These are phyloP conservation scores for Cylindrodendrum hubeiense DNA, from an alignment of 2,329 filamentous ascomycete species.

Conservation along the genomic window DNA sequence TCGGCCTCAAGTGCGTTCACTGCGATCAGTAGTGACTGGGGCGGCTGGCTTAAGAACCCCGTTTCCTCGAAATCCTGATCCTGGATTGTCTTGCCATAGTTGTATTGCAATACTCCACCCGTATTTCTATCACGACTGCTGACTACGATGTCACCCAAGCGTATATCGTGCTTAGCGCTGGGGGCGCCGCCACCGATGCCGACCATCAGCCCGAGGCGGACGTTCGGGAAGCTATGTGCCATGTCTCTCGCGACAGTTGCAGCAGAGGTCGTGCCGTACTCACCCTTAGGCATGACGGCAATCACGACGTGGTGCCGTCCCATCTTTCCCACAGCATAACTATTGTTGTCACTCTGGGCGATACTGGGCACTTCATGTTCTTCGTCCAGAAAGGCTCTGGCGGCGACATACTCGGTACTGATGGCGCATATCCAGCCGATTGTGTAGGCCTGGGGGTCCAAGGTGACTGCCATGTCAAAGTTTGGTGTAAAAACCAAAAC, in stretches of 20 bases:
- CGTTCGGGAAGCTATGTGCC: constrained; percentile 43
- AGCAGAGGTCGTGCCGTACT: background rate
- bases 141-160: constrained; percentile 41
- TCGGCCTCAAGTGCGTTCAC: background rate
- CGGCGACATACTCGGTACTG: background rate
- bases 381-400: background rate
- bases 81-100: constrained; percentile 36
- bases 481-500: too few relatives aligned
- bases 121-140: background rate
- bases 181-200: constrained; percentile 47
- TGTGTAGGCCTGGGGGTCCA: too few relatives aligned
- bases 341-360: background rate
- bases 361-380: background rate
- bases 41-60: background rate
- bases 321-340: background rate
- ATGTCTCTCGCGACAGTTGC: too few relatives aligned
- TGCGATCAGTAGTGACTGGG: background rate
- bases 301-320: background rate
- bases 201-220: constrained; percentile 41
- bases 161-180: constrained; percentile 47
- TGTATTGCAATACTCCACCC: constrained; percentile 37
- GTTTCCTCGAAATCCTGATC: constrained; percentile 10
- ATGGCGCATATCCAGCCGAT: background rate
- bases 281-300: background rate
- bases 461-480: too few relatives aligned